Evolutionary conservation across 805 yeast genomes (phyloP).

Genomic region (Lachancea mirantina): DNA sequence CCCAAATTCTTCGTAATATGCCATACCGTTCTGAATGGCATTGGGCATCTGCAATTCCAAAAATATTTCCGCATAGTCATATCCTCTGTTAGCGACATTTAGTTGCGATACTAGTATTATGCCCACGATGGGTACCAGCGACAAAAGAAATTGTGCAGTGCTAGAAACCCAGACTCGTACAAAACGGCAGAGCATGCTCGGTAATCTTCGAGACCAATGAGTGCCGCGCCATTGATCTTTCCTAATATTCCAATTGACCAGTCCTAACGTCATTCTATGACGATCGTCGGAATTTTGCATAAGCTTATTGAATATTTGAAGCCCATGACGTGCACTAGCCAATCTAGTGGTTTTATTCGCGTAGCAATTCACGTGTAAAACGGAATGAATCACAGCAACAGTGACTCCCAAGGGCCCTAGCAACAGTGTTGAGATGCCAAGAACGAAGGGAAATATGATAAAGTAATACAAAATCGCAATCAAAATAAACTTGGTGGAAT

Average conservation of each 20-base stretch:
- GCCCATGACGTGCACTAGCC: constrained; percentile 1
- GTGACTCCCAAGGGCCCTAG: constrained; percentile 5
- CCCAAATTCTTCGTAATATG: constrained; percentile 15
- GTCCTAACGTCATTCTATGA: not conserved
- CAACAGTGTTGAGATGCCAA: constrained; percentile 3
- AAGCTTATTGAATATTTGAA: constrained; percentile 1
- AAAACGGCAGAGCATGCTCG: too few species aligned
- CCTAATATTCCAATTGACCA: not conserved
- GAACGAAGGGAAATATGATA: constrained; percentile 3
- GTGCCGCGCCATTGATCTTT: too few species aligned
- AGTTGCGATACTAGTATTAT: constrained; percentile 24
- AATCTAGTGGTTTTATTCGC: constrained; percentile 2
- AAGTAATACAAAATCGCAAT: constrained; percentile 1
- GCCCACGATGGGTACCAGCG: constrained; percentile 28
- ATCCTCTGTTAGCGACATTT: constrained; percentile 22
- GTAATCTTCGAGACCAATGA: constrained; percentile 2
- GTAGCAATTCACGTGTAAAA: constrained; percentile 5
- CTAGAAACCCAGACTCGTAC: constrained; percentile 5
- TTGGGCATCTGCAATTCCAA: constrained; percentile 1
- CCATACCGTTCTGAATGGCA: constrained; percentile 3
- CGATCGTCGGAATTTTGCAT: not conserved
- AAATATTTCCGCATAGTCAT: constrained; percentile 10
- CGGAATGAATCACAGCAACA: constrained; percentile 5
- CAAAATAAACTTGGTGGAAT: constrained; percentile 2
- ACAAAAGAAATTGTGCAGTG: constrained; percentile 5